Evolutionary conservation across 768 basidiomycete species (phyloP), one percentile per base, ranked within the genome.

Genomic region (Calocera viscosa): DNA sequence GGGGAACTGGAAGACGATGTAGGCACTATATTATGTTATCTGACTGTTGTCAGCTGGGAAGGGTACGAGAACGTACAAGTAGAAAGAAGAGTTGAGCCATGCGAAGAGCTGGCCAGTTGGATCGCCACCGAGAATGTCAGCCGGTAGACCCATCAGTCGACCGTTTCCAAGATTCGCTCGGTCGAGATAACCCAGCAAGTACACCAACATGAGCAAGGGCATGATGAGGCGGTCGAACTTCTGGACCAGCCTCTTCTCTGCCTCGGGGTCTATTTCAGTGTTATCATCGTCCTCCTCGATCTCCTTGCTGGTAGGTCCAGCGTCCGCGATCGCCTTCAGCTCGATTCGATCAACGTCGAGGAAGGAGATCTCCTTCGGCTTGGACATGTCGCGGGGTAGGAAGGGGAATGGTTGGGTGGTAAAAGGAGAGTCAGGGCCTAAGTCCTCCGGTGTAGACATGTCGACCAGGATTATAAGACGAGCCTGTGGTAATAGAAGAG

Each of bases 1-100:
- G 24, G 65, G 65, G 40, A 65, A 43, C 35, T 65, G 65, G 47
- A 40, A 65, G 28, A 65, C 28, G 47, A 65, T 49, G 39, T 65
- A 40, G 39, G 39, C 28, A 24, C 40, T 65, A 24, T 34, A 26
- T 12, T 14, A 43, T 24, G 28, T 30, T 19, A 26, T n/a, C 22
- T 17, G n/a, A 41, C 24, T 16, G 14, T 38, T 12, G 22, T 28
- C 39, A 16, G 47, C 28, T 30, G 2, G 2, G 35, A 2, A 65
- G 5, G 43, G n/a, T 16, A 1, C 2, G 39, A 17, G 34, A 14
- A 26, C 65, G 43, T 47, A 41, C 39, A 40, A 65, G 43, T 53
- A 47, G 47, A 66, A 66, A 34, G 47, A 49, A 10, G 43, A 35
- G 28, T 35, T 53, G n/a, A 66, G 40, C 41, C 41, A 53, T 28